A percentile compares a stretch with the other conserved stretches of the same genome.
phyloP scores from a whole-genome alignment of 2,329 filamentous ascomycete species.

The Myriosclerotinia scirpicola region DNA sequence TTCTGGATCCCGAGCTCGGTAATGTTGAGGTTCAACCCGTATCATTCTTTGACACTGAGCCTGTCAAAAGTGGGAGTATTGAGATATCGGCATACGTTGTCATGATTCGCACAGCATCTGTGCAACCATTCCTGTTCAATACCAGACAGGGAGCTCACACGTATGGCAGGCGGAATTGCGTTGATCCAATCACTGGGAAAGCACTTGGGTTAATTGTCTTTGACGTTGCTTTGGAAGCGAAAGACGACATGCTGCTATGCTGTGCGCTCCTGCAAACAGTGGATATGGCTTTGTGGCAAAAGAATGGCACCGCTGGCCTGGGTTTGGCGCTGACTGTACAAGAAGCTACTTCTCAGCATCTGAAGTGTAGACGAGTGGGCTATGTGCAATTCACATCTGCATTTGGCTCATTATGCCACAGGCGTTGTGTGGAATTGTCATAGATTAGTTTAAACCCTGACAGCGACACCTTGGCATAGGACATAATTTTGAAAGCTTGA shows the following conservation, averaged over 20 bases:
- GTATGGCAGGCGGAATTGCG: background rate
- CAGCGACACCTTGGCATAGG: no score
- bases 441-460: no score
- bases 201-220: background rate
- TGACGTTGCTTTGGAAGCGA: background rate
- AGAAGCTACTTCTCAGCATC: background rate
- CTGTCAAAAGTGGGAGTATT: background rate
- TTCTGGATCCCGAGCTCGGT: background rate
- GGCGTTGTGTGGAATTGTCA: no score
- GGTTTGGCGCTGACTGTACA: background rate
- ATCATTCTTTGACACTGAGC: background rate
- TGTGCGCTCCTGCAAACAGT: conserved; percentile 1
- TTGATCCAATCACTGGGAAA: background rate
- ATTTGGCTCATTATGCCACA: no score
- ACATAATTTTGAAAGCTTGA: no score
- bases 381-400: background rate
- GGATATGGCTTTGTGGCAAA: background rate
- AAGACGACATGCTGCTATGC: background rate
- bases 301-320: background rate
- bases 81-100: background rate
- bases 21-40: background rate
- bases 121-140: background rate
- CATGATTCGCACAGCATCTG: background rate
- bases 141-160: background rate
- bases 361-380: background rate